A percentile compares a stretch with the other conserved stretches of the same genome.
phyloP scores from a whole-genome alignment of 768 basidiomycete genomes.

The Antrodiella citrinella region DNA sequence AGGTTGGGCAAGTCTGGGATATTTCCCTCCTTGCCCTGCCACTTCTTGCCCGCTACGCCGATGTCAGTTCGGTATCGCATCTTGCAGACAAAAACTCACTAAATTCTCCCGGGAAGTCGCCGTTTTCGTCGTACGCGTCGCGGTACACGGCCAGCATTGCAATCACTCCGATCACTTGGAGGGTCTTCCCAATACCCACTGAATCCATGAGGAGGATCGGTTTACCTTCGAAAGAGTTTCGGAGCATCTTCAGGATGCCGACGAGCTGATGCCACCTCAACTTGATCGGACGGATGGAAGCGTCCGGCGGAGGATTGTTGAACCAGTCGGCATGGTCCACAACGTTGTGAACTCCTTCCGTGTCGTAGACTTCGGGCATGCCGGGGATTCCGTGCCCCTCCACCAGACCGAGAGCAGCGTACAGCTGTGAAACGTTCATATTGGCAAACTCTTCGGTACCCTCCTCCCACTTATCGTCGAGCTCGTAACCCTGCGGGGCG shows the following conservation, averaged over 20 bases:
- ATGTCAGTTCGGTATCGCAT: too few species aligned
- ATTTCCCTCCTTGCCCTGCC: neutral
- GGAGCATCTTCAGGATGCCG: conserved; percentile 15
- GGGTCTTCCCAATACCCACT: conserved; percentile 18
- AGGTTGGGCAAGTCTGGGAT: neutral
- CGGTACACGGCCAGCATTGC: conserved; percentile 9
- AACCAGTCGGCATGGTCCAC: neutral
- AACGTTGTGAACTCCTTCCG: neutral
- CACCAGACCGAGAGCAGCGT: neutral
- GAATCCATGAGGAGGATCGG: conserved; percentile 19
- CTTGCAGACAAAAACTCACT: too few species aligned
- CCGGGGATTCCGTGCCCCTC: neutral
- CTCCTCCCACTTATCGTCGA: neutral
- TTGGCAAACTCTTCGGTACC: neutral
- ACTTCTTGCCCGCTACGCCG: too few species aligned
- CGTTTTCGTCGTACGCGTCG: neutral
- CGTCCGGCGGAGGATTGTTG: neutral
- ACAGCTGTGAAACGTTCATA: neutral
- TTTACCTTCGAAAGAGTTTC: neutral
- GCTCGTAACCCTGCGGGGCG: too few species aligned
- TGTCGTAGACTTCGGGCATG: conserved; percentile 1
- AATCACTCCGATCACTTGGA: conserved; percentile 15
- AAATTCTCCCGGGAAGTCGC: too few species aligned
- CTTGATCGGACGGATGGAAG: neutral
- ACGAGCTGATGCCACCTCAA: conserved; percentile 18